Base-by-base conservation (phyloP, 2,329 filamentous ascomycete species). In the Pseudogymnoascus sp. region DNA sequence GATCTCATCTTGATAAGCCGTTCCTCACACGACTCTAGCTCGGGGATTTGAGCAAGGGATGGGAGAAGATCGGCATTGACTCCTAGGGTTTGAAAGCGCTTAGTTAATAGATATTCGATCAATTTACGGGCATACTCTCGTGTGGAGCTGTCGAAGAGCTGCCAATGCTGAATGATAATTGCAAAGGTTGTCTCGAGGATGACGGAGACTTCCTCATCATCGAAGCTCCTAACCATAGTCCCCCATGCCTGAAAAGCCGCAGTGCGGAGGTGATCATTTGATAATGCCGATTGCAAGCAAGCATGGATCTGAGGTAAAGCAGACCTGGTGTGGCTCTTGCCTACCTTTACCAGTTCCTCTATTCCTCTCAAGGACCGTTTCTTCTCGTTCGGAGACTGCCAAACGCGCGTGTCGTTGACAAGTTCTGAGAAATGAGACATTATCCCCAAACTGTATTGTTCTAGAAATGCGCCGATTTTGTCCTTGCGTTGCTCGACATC, bases 121-220 rank as follows among this genome's bases (percentile, higher is more conserved):
- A 92, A 79, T 13, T 81, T 76, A 63, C 84, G 79, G 2, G 87
- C 87, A 61, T 79, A 78, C 3, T 79, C 69, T 64, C 83, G 84
- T 1, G 86, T 86, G 2, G 78, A 72, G 3, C 80, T 76, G 21
- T 86, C 84, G 61, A 97, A 86, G 0, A 69, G 71, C 4, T 73
- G 66, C 94, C 94, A 99, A 69, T 94, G 87, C 66, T 88, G 86
- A 24, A 88, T 86, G 58, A 97, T 85, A 40, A 96, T 84, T 60
- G 92, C 92, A 66, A 97, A 91, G 0, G 92, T 96, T 62, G 93
- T 92, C 71, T 96, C 92, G 7, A 97, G 78, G 37, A 97, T 81
- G 26, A 84, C 80, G 66, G 88, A 86, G 5, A 96, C 80, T 69
- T 97, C 92, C 24, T 92, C 87, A 62, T 87, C 85, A 8, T 87